Conservation (phyloP, 106 monocot genomes). For the Allium sativum region DNA sequence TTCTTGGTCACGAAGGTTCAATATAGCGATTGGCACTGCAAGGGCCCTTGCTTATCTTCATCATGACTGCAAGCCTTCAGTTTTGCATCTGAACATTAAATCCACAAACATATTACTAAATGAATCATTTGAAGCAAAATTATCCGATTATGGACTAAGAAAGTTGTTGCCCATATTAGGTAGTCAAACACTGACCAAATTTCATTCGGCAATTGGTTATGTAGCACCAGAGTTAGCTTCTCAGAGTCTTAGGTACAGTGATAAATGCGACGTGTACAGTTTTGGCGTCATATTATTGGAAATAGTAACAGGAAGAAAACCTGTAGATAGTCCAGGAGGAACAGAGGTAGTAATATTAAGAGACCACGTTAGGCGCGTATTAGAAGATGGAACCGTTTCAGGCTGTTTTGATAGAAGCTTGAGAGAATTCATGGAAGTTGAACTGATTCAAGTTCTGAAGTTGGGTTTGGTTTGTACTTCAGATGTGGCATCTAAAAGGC, state of each 20-base stretch:
- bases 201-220: conserved; percentile 70
- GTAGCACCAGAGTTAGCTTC: conserved; percentile 84
- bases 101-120: conserved; percentile 79
- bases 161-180: conserved; percentile 77
- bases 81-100: conserved; percentile 91
- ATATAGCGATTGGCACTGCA: conserved; percentile 62
- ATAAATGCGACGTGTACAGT: conserved; percentile 94
- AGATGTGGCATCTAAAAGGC: conserved; percentile 47
- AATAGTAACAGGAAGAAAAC: conserved; percentile 78
- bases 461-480: conserved; percentile 83
- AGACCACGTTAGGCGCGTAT: conserved; percentile 53
- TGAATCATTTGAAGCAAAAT: conserved; percentile 51
- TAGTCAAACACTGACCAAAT: conserved; percentile 27
- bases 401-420: conserved; percentile 71
- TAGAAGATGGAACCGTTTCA: conserved; percentile 54
- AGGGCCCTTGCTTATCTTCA: conserved; percentile 87
- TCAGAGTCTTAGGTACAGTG: conserved; percentile 69
- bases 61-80: conserved; percentile 72
- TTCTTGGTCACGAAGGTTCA: conserved; percentile 66
- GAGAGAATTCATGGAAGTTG: conserved; percentile 49
- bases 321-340: conserved; percentile 54
- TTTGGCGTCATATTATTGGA: conserved; percentile 86
- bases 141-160: conserved; percentile 80
- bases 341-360: conserved; percentile 52
- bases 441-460: conserved; percentile 85